These are phyloP conservation scores for Sarcomyxa edulis DNA, from an alignment of 768 basidiomycete species.

Conservation along the genomic window DNA sequence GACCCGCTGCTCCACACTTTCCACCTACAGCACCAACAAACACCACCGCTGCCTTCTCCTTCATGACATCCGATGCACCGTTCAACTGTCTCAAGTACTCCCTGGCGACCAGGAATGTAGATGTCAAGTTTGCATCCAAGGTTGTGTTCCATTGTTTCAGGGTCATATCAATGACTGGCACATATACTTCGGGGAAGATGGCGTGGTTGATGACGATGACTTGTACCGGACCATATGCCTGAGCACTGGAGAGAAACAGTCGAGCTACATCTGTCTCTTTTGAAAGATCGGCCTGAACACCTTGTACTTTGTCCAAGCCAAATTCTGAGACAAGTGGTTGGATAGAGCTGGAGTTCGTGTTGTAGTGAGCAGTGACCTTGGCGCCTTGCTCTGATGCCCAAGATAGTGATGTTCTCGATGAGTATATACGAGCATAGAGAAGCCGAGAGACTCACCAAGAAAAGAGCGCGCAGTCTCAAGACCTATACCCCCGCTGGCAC, in stretches of 20 bases:
- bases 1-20: constrained; percentile 65
- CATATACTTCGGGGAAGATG: constrained; percentile 38
- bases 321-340: constrained; percentile 33
- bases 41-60: constrained; percentile 54
- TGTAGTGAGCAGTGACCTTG: constrained; percentile 68
- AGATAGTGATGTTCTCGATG: constrained; percentile 2
- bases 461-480: constrained; percentile 54
- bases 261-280: constrained; percentile 45
- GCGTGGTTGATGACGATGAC: constrained; percentile 62
- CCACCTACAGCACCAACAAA: constrained; percentile 70
- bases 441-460: constrained; percentile 35
- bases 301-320: constrained; percentile 24
- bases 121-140: constrained; percentile 58
- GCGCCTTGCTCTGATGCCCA: constrained; percentile 71
- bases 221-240: constrained; percentile 44
- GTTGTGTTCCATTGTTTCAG: constrained; percentile 62
- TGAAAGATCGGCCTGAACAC: constrained; percentile 54
- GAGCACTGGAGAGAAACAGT: constrained; percentile 41
- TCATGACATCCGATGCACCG: constrained; percentile 28
- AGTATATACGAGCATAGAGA: neutral
- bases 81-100: constrained; percentile 51
- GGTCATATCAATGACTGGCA: constrained; percentile 50
- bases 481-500: constrained; percentile 75
- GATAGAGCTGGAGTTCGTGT: constrained; percentile 41
- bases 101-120: constrained; percentile 60